A percentile compares a stretch with the other conserved stretches of the same genome.
These are phyloP conservation scores for Aphanomyces cochlioides DNA, from an alignment of 352 stramenopile genomes.

Conservation along the genomic window DNA sequence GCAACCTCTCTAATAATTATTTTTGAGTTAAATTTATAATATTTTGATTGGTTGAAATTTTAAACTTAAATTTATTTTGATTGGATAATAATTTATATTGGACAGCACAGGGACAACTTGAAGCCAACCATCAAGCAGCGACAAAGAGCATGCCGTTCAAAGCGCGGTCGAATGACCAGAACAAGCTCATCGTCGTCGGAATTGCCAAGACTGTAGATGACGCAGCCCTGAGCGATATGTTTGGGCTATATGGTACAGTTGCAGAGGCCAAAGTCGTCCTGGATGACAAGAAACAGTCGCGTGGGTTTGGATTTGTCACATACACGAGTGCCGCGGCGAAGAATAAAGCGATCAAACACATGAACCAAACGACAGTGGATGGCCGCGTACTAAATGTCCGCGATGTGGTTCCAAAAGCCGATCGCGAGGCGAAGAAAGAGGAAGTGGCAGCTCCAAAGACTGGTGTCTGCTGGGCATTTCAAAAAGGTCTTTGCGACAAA, in stretches of 20 bases:
- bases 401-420: constrained; percentile 65
- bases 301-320: constrained; percentile 80
- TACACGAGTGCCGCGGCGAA: constrained; percentile 68
- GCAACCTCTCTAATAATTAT: no score
- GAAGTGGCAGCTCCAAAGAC: constrained; percentile 33
- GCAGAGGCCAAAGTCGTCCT: constrained; percentile 71
- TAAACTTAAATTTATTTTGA: background rate
- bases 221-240: constrained; percentile 60
- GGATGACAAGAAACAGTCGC: constrained; percentile 57
- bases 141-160: constrained; percentile 23
- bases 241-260: constrained; percentile 63
- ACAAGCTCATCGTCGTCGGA: constrained; percentile 83
- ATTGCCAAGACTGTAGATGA: constrained; percentile 75
- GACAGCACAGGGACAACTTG: no score
- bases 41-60: background rate
- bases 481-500: constrained; percentile 77
- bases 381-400: constrained; percentile 72
- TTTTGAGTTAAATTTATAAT: background rate
- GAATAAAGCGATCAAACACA: constrained; percentile 64
- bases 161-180: constrained; percentile 63
- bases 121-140: background rate
- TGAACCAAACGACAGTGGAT: constrained; percentile 70
- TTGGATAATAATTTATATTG: no score
- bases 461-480: constrained; percentile 62
- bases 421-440: constrained; percentile 43